These are phyloP conservation scores for Aspergillus piperis DNA, from an alignment of 2,329 filamentous ascomycete genomes.

Conservation along the genomic window DNA sequence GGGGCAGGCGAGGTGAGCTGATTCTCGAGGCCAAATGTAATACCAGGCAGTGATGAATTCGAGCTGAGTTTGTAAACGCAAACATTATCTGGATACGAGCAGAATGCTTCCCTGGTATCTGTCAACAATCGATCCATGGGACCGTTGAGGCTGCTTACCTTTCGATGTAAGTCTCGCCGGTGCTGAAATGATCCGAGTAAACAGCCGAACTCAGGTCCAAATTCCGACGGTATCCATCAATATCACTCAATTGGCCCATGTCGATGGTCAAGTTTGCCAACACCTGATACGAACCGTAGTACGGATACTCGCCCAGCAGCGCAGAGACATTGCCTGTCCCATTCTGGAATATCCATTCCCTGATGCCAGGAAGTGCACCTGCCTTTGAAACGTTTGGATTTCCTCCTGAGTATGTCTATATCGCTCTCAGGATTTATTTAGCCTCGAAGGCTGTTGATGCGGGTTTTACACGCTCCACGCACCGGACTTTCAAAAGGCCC, in stretches of 20 bases:
- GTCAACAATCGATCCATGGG: neutral
- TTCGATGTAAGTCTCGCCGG: neutral
- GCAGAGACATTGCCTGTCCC: conserved; percentile 23
- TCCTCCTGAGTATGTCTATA: conserved; percentile 19
- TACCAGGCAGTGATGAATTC: conserved; percentile 37
- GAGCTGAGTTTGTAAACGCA: conserved; percentile 43
- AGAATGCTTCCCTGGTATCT: conserved; percentile 15
- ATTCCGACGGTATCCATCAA: conserved; percentile 18
- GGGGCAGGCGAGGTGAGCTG: conserved; percentile 32
- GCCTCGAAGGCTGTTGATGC: neutral
- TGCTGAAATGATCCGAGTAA: conserved; percentile 8
- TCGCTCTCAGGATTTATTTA: neutral
- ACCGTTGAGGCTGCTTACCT: neutral
- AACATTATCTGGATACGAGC: conserved; percentile 41
- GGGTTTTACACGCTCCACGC: neutral
- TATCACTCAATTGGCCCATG: conserved; percentile 9
- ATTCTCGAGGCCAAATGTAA: conserved; percentile 50
- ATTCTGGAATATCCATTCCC: conserved; percentile 25
- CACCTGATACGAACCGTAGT: conserved; percentile 26
- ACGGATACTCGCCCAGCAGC: conserved; percentile 15
- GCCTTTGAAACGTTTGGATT: conserved; percentile 22
- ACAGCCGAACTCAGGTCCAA: conserved; percentile 19
- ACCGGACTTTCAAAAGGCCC: conserved; percentile 27
- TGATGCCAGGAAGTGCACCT: conserved; percentile 19
- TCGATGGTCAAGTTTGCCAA: conserved; percentile 27